Percentiles rank a stretch among this genome's conserved stretches.
These are phyloP conservation scores for Candida bentonensis DNA, from an alignment of 805 yeast species.

Conservation along the genomic window DNA sequence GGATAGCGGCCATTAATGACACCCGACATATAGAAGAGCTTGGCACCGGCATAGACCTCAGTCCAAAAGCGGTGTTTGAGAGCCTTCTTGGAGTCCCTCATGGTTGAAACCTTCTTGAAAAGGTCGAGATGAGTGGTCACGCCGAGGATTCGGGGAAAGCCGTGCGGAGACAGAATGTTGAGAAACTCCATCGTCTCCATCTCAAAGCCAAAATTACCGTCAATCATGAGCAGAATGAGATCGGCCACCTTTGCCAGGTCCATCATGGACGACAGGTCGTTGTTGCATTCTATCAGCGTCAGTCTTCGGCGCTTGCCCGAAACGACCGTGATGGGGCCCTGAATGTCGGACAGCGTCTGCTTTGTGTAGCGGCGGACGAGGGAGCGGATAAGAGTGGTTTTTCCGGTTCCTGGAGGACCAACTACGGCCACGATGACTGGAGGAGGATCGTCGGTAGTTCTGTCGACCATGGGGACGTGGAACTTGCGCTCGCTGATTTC, in stretches of 20 bases:
- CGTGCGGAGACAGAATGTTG: conserved; percentile 93
- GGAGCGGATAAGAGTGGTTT: conserved; percentile 82
- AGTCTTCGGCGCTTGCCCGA: conserved; percentile 87
- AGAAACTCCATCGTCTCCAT: conserved; percentile 99
- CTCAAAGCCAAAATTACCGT: conserved; percentile 95
- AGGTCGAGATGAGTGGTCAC: conserved; percentile 91
- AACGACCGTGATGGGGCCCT: conserved; percentile 94
- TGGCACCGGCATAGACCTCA: conserved; percentile 97
- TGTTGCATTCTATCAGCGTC: conserved; percentile 84
- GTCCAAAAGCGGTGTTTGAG: conserved; percentile 96
- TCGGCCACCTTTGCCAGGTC: conserved; percentile 95
- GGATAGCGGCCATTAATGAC: conserved; percentile 96
- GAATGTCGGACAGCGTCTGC: conserved; percentile 69
- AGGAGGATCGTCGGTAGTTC: conserved; percentile 97
- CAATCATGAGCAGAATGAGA: conserved; percentile 73
- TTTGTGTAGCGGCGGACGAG: conserved; percentile 78
- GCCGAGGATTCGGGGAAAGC: conserved; percentile 95
- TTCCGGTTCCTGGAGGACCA: conserved; percentile 99
- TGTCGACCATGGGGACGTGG: conserved; percentile 95
- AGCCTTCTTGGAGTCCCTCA: conserved; percentile 82
- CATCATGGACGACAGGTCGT: conserved; percentile 88
- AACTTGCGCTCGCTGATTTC: conserved; percentile 70
- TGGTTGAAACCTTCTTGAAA: conserved; percentile 76
- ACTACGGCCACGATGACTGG: conserved; percentile 94
- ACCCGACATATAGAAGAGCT: conserved; percentile 84